Percentiles rank a stretch among this genome's conserved stretches.
These are phyloP conservation scores for Russula compacta DNA, from an alignment of 768 basidiomycete genomes.

Conservation along the genomic window DNA sequence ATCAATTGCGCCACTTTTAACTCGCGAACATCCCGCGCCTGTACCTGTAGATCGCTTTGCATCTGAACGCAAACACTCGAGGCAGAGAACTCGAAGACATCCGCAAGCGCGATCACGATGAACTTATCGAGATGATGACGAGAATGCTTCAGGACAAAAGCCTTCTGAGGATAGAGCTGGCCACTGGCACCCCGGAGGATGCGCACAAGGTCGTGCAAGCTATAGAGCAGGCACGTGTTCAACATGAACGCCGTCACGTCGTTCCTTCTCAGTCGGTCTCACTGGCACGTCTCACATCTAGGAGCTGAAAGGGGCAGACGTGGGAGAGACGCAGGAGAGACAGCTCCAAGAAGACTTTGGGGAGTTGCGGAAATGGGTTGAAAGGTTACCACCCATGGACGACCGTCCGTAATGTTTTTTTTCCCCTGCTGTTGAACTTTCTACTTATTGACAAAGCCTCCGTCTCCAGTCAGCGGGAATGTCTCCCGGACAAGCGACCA, in stretches of 20 bases:
- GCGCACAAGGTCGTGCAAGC: constrained; percentile 8
- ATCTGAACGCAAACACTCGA: constrained; percentile 2
- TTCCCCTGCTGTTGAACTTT: neutral
- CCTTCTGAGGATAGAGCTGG: constrained; percentile 6
- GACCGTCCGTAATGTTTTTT: constrained; percentile 11
- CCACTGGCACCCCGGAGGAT: constrained; percentile 1
- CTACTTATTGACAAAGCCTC: neutral
- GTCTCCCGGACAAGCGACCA: constrained; percentile 7
- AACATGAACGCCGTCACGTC: neutral
- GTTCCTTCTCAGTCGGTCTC: neutral
- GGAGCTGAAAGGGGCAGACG: constrained; percentile 7
- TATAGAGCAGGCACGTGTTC: constrained; percentile 17
- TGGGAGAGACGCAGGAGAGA: constrained; percentile 10
- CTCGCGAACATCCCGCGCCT: neutral
- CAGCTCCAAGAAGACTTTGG: constrained; percentile 17
- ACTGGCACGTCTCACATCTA: neutral
- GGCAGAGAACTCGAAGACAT: constrained; percentile 15
- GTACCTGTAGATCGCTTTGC: constrained; percentile 5
- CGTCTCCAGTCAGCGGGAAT: constrained; percentile 9
- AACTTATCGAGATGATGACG: constrained; percentile 14
- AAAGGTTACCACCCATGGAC: constrained; percentile 15
- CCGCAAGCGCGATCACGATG: constrained; percentile 16
- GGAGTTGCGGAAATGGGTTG: constrained; percentile 10
- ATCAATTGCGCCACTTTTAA: neutral
- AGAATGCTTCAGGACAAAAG: constrained; percentile 3